A percentile compares a stretch with the other conserved stretches of the same genome.
These are phyloP conservation scores for Echeveria elegans DNA, from an alignment of 164 flowering plant genomes.

Conservation along the genomic window DNA sequence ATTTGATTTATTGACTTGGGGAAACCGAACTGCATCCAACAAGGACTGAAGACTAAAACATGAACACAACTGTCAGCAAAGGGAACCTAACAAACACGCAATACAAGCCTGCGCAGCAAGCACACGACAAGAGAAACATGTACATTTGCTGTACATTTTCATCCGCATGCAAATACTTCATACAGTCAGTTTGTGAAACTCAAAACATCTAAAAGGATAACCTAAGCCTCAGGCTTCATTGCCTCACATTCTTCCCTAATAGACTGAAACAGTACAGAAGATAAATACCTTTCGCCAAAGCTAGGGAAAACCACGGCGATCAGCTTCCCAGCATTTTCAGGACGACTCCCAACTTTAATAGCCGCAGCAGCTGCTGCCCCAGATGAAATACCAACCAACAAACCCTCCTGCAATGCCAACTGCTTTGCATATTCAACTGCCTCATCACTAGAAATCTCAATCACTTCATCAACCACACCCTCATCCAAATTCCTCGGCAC, in stretches of 20 bases:
- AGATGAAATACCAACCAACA: constrained; percentile 92
- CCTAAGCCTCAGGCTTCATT: not conserved
- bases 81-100: not conserved
- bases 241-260: constrained; percentile 1
- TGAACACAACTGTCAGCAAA: not conserved
- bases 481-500: constrained; percentile 68
- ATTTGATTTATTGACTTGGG: too few species aligned
- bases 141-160: too few species aligned
- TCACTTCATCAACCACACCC: constrained; percentile 69
- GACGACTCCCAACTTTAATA: constrained; percentile 62
- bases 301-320: constrained; percentile 36
- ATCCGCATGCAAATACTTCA: not conserved
- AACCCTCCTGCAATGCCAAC: constrained; percentile 86
- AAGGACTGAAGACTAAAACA: too few species aligned
- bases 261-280: not conserved
- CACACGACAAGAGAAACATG: not conserved
- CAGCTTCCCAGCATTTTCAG: constrained; percentile 91
- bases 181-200: not conserved
- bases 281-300: not conserved
- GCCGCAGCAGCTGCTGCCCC: constrained; percentile 94
- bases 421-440: constrained; percentile 89
- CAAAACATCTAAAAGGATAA: not conserved
- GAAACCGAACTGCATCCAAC: too few species aligned
- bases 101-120: not conserved
- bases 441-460: constrained; percentile 86